A percentile compares a stretch with the other conserved stretches of the same genome.
Evolutionary conservation across 75 land plant genomes (phyloP).

Genomic region (Sequoia sempervirens): DNA sequence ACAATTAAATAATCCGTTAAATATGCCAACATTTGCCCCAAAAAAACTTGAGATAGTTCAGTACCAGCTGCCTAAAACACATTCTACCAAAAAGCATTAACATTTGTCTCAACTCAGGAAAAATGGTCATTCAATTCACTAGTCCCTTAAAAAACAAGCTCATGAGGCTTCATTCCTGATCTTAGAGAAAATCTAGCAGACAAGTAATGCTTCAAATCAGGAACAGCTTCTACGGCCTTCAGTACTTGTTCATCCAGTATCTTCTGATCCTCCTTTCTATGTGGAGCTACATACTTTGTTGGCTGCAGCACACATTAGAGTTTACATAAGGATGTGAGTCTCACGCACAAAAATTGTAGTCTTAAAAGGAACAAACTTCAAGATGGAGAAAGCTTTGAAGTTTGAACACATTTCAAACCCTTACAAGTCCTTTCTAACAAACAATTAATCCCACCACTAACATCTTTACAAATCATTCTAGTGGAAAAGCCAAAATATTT

Average conservation of each 20-base stretch:
- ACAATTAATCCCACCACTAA: not conserved
- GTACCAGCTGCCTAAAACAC: not conserved
- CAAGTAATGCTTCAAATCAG: constrained; percentile 41
- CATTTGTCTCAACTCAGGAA: not conserved
- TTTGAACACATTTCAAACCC: not conserved
- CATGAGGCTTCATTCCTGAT: constrained; percentile 62
- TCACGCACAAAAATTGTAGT: not conserved
- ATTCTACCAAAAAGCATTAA: not conserved
- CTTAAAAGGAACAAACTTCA: not conserved
- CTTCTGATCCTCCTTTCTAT: constrained; percentile 61
- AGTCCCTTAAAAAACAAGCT: constrained; percentile 37
- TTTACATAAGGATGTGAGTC: not conserved
- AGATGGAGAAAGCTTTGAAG: not conserved
- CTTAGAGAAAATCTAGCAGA: constrained; percentile 49
- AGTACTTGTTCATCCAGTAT: constrained; percentile 33
- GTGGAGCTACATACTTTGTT: constrained; percentile 34
- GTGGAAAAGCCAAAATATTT: not conserved
- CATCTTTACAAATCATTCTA: not conserved
- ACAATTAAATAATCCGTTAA: not conserved
- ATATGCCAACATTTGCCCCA: not conserved
- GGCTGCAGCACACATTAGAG: constrained; percentile 35
- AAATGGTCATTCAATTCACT: not conserved
- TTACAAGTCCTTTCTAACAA: not conserved
- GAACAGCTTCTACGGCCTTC: constrained; percentile 24
- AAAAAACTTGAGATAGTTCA: not conserved